Evolutionary conservation across 768 basidiomycete species (phyloP).

Genomic region (Sistotremastrum niveocremeum): DNA sequence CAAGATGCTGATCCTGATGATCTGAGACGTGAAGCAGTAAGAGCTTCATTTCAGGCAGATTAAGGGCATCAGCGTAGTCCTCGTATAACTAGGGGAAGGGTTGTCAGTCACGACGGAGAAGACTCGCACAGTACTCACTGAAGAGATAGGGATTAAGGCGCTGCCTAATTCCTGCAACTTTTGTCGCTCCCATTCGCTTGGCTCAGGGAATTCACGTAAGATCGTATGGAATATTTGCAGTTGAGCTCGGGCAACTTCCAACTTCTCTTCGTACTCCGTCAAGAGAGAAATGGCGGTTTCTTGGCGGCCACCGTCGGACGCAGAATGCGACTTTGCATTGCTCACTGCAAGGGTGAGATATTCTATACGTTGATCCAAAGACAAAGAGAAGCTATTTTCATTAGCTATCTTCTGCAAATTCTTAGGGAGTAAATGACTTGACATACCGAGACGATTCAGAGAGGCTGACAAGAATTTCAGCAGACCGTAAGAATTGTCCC

Average conservation of each 20-base stretch:
- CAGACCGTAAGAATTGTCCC: slow-evolving; percentile 75
- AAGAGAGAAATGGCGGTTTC: slow-evolving; percentile 91
- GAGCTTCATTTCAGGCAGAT: slow-evolving; percentile 71
- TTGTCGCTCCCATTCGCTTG: slow-evolving; percentile 47
- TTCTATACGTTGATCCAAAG: slow-evolving; percentile 68
- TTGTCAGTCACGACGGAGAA: neutral
- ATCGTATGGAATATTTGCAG: slow-evolving; percentile 74
- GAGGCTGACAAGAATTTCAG: slow-evolving; percentile 67
- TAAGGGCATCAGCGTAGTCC: slow-evolving; percentile 76
- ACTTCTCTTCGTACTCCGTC: slow-evolving; percentile 88
- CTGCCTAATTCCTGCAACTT: slow-evolving; percentile 35
- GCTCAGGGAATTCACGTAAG: slow-evolving; percentile 44
- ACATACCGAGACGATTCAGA: slow-evolving; percentile 78
- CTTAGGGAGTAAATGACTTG: neutral
- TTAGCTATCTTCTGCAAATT: neutral
- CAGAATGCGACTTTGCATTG: slow-evolving; percentile 90
- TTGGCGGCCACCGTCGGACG: slow-evolving; percentile 61
- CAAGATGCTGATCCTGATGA: slow-evolving; percentile 72
- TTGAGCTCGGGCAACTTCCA: slow-evolving; percentile 95
- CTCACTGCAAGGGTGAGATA: slow-evolving; percentile 89
- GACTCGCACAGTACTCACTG: slow-evolving; percentile 71
- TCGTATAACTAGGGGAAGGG: slow-evolving; percentile 56
- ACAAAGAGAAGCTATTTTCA: slow-evolving; percentile 41
- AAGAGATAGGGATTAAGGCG: slow-evolving; percentile 29
- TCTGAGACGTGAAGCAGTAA: slow-evolving; percentile 90